Conservation (phyloP, 768 basidiomycete species). For the Dentipellis sp. region DNA sequence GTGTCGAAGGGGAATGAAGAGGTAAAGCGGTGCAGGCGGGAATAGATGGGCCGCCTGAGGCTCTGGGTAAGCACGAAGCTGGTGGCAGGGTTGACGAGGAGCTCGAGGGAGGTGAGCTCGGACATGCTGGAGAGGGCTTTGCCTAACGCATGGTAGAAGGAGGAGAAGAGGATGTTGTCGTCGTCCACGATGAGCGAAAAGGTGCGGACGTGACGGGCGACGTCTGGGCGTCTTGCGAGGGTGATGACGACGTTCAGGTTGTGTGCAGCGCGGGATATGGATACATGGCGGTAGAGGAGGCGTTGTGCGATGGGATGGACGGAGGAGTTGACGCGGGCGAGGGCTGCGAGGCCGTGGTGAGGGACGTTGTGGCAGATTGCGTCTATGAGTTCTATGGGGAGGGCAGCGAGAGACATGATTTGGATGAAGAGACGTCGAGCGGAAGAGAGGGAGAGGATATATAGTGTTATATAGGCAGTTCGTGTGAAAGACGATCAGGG, state of each 20-base stretch:
- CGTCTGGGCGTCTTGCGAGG: constrained; percentile 44
- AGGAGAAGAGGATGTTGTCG: constrained; percentile 28
- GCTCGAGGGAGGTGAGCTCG: constrained; percentile 45
- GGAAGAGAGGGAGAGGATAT: background rate
- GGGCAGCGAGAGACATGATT: constrained; percentile 34
- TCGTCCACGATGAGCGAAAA: constrained; percentile 48
- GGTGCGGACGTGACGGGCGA: constrained; percentile 54
- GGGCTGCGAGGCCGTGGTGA: constrained; percentile 33
- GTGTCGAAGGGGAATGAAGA: constrained; percentile 54
- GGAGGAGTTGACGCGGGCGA: constrained; percentile 34
- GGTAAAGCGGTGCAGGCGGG: constrained; percentile 44
- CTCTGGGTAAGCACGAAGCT: constrained; percentile 41
- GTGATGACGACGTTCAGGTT: constrained; percentile 43
- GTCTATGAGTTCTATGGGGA: constrained; percentile 61
- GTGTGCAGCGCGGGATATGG: constrained; percentile 31
- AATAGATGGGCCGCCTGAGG: constrained; percentile 24
- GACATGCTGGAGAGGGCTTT: constrained; percentile 53
- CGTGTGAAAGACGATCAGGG: background rate
- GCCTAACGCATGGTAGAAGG: constrained; percentile 41
- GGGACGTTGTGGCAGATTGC: constrained; percentile 28
- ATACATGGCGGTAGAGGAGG: constrained; percentile 52
- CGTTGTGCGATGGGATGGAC: constrained; percentile 46
- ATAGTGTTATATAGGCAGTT: background rate
- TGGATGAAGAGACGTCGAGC: constrained; percentile 3
- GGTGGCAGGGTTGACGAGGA: constrained; percentile 34